Percentiles rank a stretch among this genome's conserved stretches.
phyloP scores from a whole-genome alignment of 805 yeast species.

The Saccharomyces jurei region DNA sequence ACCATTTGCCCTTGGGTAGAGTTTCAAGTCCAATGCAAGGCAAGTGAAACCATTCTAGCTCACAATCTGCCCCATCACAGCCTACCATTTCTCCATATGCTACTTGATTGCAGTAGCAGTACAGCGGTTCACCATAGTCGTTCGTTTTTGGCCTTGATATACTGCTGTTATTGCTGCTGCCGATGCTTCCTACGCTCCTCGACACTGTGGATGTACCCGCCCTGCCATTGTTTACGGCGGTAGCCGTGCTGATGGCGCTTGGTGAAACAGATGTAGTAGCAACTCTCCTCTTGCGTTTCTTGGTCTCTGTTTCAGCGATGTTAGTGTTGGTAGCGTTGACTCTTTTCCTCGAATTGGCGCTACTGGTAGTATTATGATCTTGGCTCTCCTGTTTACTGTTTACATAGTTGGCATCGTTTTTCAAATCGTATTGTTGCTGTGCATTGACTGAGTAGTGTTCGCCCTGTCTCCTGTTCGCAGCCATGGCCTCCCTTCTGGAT shows the following conservation, averaged over 20 bases:
- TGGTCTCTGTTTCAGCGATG: constrained; percentile 5
- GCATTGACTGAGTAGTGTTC: constrained; percentile 2
- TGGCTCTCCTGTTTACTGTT: constrained; percentile 10
- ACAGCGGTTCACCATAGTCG: constrained; percentile 62
- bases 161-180: constrained; percentile 9
- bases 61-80: constrained; percentile 90
- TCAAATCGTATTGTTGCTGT: constrained; percentile 13
- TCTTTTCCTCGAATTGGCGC: constrained; percentile 13
- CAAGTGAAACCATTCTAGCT: constrained; percentile 91
- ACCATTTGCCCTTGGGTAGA: constrained; percentile 83
- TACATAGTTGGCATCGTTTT: not conserved
- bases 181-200: not conserved
- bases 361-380: constrained; percentile 10
- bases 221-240: not conserved
- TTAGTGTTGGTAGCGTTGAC: constrained; percentile 7
- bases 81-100: constrained; percentile 99
- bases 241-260: constrained; percentile 1
- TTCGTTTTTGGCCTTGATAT: constrained; percentile 17
- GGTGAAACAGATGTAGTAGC: not conserved
- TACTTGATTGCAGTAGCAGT: constrained; percentile 94
- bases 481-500: constrained; percentile 83
- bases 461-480: constrained; percentile 50
- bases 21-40: constrained; percentile 85
- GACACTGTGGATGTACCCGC: constrained; percentile 5
- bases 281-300: constrained; percentile 18